Base-by-base conservation (phyloP, 148 eudicot species). In the Rhododendron mucronatum region DNA sequence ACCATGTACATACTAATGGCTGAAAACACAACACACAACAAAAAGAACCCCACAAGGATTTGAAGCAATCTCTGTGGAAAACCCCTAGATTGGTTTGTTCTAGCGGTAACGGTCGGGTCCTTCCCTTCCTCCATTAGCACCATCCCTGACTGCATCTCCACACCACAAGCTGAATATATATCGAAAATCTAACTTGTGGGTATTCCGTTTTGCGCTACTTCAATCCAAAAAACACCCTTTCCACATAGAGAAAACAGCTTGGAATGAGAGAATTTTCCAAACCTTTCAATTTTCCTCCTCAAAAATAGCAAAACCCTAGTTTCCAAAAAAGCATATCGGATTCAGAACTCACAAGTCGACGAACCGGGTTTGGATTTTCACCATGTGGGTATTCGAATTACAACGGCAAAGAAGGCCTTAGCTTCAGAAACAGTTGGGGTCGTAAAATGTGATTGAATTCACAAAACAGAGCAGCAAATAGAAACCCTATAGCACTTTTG, bases 91-190 rank as follows among this genome's bases (percentile, higher is more conserved):
- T 90, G 93, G 80, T 79, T 89, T 73, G 91, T 79, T 89, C 93
- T 95, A 74, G 71, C 85, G 69, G 86, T 65, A 82, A 83, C 84
- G 65, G n/a, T 75, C 13, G 91, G 86, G 81, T 96, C 96, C 85
- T 95, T 96, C 80, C 94, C 97, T 87, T 95, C 98, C 83, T 95
- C 99, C 91, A 94, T 87, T 80, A 91, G 78, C 71, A 85, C 73
- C 16, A 89, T 88, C 91, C 92, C 89, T 30, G 75, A 83, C 88
- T 88, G 93, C 94, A 92, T 91, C 86, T 35, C 86, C 69, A 61
- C 74, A 33, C 84, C 69, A 61, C 63, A 33, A 81, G 74, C 74
- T 67, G 74, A 67, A 21, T 41, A 10, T 51, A 6, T 4, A 82
- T 50, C 35, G 5, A 57, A 75, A 80, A 88, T 26, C 82, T 84